Percentiles rank a stretch among this genome's conserved stretches.
phyloP scores from a whole-genome alignment of 352 stramenopile genomes.

The Phytophthora crassamura region DNA sequence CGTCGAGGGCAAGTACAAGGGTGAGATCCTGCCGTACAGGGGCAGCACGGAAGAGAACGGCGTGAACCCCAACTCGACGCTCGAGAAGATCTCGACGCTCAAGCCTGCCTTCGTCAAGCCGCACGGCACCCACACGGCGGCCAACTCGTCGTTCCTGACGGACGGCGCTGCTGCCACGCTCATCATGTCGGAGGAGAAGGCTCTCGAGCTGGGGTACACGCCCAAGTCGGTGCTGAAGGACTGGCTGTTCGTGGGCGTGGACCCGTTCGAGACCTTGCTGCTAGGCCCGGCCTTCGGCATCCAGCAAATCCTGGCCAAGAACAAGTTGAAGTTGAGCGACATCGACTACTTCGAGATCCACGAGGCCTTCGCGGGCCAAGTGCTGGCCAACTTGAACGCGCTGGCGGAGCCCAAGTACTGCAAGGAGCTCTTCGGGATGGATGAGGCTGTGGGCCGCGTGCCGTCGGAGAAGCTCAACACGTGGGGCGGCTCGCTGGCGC shows the following conservation, averaged over 20 bases:
- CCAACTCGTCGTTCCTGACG: slow-evolving; percentile 98
- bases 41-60: slow-evolving; percentile 96
- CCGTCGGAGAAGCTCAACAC: slow-evolving; percentile 97
- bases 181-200: slow-evolving; percentile 98
- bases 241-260: slow-evolving; percentile 97
- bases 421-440: slow-evolving; percentile 93
- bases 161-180: slow-evolving; percentile 96
- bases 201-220: slow-evolving; percentile 95
- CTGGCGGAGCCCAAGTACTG: slow-evolving; percentile 95
- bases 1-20: slow-evolving; percentile 93
- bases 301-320: slow-evolving; percentile 79
- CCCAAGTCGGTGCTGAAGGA: slow-evolving; percentile 95
- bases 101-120: slow-evolving; percentile 99
- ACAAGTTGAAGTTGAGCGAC: slow-evolving; percentile 92
- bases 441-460: slow-evolving; percentile 92
- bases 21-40: slow-evolving; percentile 95
- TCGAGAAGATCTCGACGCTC: slow-evolving; percentile 95
- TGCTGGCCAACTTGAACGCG: slow-evolving; percentile 97
- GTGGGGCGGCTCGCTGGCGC: slow-evolving; percentile 95
- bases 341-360: slow-evolving; percentile 99
- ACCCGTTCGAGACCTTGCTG: slow-evolving; percentile 96
- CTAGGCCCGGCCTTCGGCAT: slow-evolving; percentile 96
- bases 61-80: slow-evolving; percentile 95
- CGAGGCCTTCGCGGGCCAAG: slow-evolving; percentile 98
- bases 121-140: slow-evolving; percentile 97